Conservation (phyloP, 1,284 basidiomycete species). For the Microbotryum saponariae region DNA sequence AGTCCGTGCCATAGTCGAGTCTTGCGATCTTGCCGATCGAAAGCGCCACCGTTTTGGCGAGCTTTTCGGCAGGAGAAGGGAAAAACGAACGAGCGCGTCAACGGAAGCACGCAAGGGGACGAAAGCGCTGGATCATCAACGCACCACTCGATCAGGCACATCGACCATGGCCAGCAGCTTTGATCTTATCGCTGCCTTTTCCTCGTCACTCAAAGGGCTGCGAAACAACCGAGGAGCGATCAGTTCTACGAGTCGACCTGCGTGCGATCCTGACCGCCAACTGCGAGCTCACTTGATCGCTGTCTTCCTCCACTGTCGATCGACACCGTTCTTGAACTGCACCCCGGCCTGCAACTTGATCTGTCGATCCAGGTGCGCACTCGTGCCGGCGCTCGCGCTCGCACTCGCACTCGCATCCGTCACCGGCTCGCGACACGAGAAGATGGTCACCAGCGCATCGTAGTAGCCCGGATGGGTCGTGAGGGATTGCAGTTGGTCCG, state of each 20-base stretch:
- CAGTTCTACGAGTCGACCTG: conserved; percentile 27
- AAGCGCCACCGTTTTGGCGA: conserved; percentile 32
- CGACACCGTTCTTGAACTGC: conserved; percentile 37
- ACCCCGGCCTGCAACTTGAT: conserved; percentile 32
- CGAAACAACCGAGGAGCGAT: neutral
- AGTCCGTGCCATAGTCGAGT: conserved; percentile 31
- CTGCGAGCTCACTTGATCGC: conserved; percentile 22
- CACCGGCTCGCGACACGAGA: conserved; percentile 12
- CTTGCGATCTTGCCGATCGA: conserved; percentile 34
- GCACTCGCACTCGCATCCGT: neutral
- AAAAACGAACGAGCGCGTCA: too few species aligned
- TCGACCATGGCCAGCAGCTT: conserved; percentile 29
- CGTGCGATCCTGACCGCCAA: conserved; percentile 12
- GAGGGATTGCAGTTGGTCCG: conserved; percentile 20
- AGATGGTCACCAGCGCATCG: conserved; percentile 22
- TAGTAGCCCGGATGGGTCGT: conserved; percentile 30
- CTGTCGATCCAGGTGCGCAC: neutral
- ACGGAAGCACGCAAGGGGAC: too few species aligned
- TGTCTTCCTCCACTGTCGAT: conserved; percentile 32
- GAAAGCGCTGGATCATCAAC: too few species aligned
- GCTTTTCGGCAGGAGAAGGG: conserved; percentile 12
- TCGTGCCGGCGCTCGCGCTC: neutral
- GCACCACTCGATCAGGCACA: conserved; percentile 29
- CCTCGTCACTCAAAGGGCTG: conserved; percentile 22
- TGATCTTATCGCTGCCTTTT: conserved; percentile 29